Evolutionary conservation across 176 grass and related monocot genomes (phyloP).

Genomic region (Coix lacrymajobi): DNA sequence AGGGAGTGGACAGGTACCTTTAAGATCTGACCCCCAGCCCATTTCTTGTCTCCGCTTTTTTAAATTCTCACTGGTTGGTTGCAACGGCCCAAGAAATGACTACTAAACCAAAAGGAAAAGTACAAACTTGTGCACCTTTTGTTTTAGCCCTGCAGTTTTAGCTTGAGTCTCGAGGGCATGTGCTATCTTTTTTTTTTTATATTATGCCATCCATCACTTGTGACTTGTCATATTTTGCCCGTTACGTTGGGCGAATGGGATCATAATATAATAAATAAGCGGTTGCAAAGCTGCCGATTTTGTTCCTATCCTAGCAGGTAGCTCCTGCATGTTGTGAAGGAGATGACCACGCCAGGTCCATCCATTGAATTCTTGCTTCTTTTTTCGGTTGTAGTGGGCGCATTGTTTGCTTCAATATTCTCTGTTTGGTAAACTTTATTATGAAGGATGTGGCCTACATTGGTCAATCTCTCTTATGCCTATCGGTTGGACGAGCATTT

Average conservation of each 20-base stretch:
- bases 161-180: background rate
- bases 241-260: background rate
- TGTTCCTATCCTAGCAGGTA: background rate
- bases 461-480: background rate
- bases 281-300: background rate
- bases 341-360: background rate
- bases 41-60: constrained; percentile 3
- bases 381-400: constrained; percentile 20
- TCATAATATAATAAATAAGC: background rate
- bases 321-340: background rate
- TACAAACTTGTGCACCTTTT: constrained; percentile 9
- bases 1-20: constrained; percentile 25
- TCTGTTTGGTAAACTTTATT: constrained; percentile 10
- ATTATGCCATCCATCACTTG: background rate
- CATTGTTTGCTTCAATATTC: background rate
- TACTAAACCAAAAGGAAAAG: background rate
- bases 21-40: constrained; percentile 19
- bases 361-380: constrained; percentile 9
- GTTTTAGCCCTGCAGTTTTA: constrained; percentile 1
- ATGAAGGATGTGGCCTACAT: background rate
- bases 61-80: background rate
- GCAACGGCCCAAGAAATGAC: constrained; percentile 10
- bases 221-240: constrained; percentile 5
- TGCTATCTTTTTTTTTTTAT: background rate
- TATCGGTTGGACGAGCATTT: background rate